These are phyloP conservation scores for Euclidium syriacum DNA, from an alignment of 345 rosid genomes.

Conservation along the genomic window DNA sequence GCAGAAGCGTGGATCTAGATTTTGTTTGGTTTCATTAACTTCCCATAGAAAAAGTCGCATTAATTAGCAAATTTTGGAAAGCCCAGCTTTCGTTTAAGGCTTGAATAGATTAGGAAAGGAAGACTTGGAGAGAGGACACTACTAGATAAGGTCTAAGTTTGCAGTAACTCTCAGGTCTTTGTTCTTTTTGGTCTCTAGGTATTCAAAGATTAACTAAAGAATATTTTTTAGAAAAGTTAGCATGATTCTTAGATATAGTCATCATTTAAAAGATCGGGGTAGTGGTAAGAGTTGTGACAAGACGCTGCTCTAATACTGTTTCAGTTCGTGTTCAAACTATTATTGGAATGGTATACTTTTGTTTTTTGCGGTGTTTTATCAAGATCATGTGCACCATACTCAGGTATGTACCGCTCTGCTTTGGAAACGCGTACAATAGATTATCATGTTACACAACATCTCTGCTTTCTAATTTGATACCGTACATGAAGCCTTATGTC, in stretches of 20 bases:
- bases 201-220: conserved; percentile 17
- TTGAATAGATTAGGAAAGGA: conserved; percentile 27
- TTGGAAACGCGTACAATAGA: not conserved
- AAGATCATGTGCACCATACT: conserved; percentile 17
- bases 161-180: conserved; percentile 18
- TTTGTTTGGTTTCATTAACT: conserved; percentile 21
- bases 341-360: not conserved
- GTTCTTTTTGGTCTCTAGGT: conserved; percentile 25
- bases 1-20: conserved; percentile 21
- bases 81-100: conserved; percentile 13
- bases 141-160: not conserved
- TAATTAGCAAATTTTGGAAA: conserved; percentile 14
- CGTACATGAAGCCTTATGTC: not conserved
- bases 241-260: conserved; percentile 14
- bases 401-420: conserved; percentile 10
- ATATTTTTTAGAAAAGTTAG: conserved; percentile 8
- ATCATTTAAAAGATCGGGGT: conserved; percentile 1
- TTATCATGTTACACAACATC: not conserved
- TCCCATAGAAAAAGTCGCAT: conserved; percentile 21
- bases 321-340: conserved; percentile 14
- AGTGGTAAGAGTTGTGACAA: conserved; percentile 22
- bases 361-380: conserved; percentile 11
- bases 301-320: conserved; percentile 16
- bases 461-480: not conserved
- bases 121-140: conserved; percentile 2